These are phyloP conservation scores for Vaccinium corymbosum DNA, from an alignment of 148 eudicot genomes.

Conservation along the genomic window DNA sequence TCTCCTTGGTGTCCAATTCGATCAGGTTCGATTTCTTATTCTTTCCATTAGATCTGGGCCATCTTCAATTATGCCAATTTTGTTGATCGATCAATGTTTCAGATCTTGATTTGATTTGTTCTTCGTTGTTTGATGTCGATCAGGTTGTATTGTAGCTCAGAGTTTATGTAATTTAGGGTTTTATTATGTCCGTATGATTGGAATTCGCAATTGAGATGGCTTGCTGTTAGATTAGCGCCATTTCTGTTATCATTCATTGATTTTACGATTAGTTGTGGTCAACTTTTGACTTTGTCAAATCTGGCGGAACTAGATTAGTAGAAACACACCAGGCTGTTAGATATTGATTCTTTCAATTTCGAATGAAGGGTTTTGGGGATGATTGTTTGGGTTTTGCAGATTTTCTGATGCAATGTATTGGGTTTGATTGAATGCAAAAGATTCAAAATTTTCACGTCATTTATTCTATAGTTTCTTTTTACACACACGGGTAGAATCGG, in stretches of 20 bases:
- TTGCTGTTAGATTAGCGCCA: not conserved
- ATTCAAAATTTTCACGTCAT: not conserved
- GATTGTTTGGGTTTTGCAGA: not conserved
- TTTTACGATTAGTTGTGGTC: not conserved
- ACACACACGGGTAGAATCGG: not conserved
- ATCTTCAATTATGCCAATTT: not conserved
- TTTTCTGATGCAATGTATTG: not conserved
- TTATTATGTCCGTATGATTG: not conserved
- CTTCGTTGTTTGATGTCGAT: not conserved
- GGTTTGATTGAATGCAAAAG: not conserved
- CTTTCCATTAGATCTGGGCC: slow-evolving; percentile 16
- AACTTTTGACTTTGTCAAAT: slow-evolving; percentile 7
- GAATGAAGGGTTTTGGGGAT: not conserved
- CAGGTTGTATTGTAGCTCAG: not conserved
- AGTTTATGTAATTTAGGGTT: not conserved
- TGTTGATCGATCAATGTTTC: not conserved
- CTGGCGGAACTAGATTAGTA: not conserved
- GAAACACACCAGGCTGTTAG: not conserved
- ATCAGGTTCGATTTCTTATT: slow-evolving; percentile 20
- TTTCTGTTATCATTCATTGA: not conserved
- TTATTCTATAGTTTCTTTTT: not conserved
- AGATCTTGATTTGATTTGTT: slow-evolving; percentile 1
- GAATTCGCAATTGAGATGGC: not conserved
- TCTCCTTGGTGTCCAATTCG: slow-evolving; percentile 18
- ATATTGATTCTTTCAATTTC: not conserved